phyloP scores from a whole-genome alignment of 2,329 filamentous ascomycete species.

The Diaporthe longicolla region DNA sequence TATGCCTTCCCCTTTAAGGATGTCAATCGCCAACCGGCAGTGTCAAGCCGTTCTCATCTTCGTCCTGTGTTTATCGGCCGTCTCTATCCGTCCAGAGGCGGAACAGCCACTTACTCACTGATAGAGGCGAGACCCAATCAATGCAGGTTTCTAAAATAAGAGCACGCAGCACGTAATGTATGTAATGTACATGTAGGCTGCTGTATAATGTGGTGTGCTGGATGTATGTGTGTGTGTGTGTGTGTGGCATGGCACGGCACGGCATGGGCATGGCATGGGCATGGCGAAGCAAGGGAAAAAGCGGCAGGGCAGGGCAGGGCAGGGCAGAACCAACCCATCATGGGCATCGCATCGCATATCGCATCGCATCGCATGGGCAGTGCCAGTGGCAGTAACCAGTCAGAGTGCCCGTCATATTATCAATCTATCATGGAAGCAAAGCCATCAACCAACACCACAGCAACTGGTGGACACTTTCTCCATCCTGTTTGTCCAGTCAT shows the following conservation, averaged over 20 bases:
- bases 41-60: not conserved
- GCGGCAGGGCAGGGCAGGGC: not conserved
- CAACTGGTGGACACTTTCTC: not conserved
- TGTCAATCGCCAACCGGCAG: not conserved
- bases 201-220: not conserved
- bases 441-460: conserved; percentile 8
- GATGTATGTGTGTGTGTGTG: conserved; percentile 10
- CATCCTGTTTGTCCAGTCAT: conserved; percentile 2
- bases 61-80: conserved; percentile 9
- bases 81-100: conserved; percentile 1
- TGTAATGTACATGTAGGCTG: not conserved
- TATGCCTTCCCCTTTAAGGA: not conserved
- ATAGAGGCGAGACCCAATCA: not conserved
- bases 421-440: not conserved
- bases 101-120: not conserved
- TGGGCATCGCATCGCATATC: not conserved
- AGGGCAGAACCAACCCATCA: not conserved
- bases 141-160: conserved; percentile 23
- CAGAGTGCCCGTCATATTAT: too few species aligned
- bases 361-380: conserved; percentile 15
- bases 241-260: not conserved
- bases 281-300: not conserved
- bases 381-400: too few species aligned
- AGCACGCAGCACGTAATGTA: conserved; percentile 4
- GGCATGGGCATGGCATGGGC: conserved; percentile 2